Conservation (phyloP, 129 eudicot species). For the Rutidosis leptorrhynchoides region DNA sequence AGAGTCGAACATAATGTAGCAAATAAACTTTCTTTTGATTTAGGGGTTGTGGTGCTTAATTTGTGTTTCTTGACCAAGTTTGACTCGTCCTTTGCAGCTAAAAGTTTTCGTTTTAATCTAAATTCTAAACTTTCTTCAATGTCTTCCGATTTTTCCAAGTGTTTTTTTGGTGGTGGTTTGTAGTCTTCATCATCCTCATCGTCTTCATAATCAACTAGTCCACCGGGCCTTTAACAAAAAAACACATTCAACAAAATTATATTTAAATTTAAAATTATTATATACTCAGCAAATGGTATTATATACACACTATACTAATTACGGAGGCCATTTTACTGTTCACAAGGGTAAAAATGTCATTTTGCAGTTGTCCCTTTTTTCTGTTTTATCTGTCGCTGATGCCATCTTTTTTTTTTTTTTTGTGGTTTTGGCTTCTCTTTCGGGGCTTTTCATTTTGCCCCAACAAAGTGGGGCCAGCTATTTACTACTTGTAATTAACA, state of each 20-base stretch:
- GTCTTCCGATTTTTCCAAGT: slow-evolving; percentile 45
- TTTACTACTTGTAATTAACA: not conserved
- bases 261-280: not conserved
- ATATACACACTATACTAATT: no score
- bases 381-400: no score
- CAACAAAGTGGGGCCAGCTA: no score
- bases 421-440: no score
- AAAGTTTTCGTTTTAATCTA: slow-evolving; percentile 58
- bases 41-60: slow-evolving; percentile 38
- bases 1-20: slow-evolving; percentile 70
- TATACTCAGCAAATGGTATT: no score
- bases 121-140: slow-evolving; percentile 54
- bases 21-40: slow-evolving; percentile 62
- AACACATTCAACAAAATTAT: not conserved
- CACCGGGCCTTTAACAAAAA: slow-evolving; percentile 47
- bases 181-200: slow-evolving; percentile 90
- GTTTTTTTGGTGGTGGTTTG: slow-evolving; percentile 75
- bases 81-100: slow-evolving; percentile 64
- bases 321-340: no score
- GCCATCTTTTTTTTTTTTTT: no score
- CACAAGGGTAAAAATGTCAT: no score
- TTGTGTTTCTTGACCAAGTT: slow-evolving; percentile 47
- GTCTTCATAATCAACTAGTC: slow-evolving; percentile 81
- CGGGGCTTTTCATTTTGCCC: no score
- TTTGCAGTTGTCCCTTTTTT: no score